Conservation (phyloP, 2,329 filamentous ascomycete species). For the Colletotrichum plurivorum region DNA sequence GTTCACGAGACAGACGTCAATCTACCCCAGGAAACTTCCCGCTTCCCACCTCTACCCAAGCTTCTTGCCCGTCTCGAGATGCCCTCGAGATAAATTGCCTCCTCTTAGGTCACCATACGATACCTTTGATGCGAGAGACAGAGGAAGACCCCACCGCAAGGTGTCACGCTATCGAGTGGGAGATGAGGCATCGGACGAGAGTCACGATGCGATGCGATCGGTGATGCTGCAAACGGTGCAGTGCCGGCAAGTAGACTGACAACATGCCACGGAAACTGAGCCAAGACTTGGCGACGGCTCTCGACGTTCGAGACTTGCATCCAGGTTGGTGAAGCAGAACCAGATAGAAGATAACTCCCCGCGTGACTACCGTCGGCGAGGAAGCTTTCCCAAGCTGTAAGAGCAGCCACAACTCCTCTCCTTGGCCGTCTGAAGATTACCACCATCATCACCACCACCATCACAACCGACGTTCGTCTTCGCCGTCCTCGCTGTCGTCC, state of each 20-base stretch:
- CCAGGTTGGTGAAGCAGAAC: background rate
- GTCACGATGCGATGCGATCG: too few species aligned
- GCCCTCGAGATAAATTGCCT: slow-evolving; percentile 37
- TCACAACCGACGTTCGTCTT: background rate
- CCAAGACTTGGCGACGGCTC: slow-evolving; percentile 16
- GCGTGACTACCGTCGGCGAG: slow-evolving; percentile 1
- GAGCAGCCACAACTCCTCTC: slow-evolving; percentile 23
- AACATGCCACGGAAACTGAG: slow-evolving; percentile 2
- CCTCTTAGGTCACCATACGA: too few species aligned
- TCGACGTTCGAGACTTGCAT: slow-evolving; percentile 3
- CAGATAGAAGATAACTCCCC: background rate
- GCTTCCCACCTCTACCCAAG: background rate
- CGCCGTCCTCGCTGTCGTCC: background rate
- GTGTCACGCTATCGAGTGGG: background rate
- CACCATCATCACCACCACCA: background rate
- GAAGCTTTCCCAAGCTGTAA: slow-evolving; percentile 5
- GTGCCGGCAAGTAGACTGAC: background rate
- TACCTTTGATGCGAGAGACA: background rate
- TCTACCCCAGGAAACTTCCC: slow-evolving; percentile 22
- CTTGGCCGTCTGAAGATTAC: slow-evolving; percentile 14
- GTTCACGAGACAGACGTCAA: slow-evolving; percentile 7
- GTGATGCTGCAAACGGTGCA: background rate
- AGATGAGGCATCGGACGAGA: background rate
- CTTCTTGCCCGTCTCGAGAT: slow-evolving; percentile 21
- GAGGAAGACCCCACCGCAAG: background rate